Percentiles rank a stretch among this genome's conserved stretches.
These are phyloP conservation scores for Trichoderma orchidacearum DNA, from an alignment of 495 filamentous ascomycete genomes.

Conservation along the genomic window DNA sequence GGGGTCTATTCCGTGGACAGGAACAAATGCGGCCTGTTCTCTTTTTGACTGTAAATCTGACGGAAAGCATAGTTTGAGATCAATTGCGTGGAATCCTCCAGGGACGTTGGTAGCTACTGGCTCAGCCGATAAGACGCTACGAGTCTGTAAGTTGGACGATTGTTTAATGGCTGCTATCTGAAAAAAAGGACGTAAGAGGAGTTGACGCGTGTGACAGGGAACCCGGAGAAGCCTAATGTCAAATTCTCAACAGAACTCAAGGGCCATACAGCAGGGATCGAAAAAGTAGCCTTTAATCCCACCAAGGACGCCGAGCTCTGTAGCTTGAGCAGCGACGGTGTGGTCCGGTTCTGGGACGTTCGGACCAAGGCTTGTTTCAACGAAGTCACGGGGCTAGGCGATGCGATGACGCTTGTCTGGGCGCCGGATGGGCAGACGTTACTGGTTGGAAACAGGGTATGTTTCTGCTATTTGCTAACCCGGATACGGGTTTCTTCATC, in stretches of 20 bases:
- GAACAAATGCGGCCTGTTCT: constrained; percentile 8
- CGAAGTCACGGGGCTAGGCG: constrained; percentile 66
- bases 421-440: constrained; percentile 71
- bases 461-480: constrained; percentile 4
- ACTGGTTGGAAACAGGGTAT: constrained; percentile 74
- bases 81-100: constrained; percentile 80
- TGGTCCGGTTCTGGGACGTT: constrained; percentile 88
- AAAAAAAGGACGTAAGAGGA: background rate
- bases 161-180: no score
- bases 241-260: constrained; percentile 77
- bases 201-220: constrained; percentile 37
- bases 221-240: constrained; percentile 70
- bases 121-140: constrained; percentile 63
- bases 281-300: constrained; percentile 85
- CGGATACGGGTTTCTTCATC: background rate
- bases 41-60: no score
- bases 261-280: constrained; percentile 62
- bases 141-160: constrained; percentile 39
- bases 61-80: constrained; percentile 31
- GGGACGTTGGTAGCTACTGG: constrained; percentile 82
- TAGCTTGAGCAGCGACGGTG: constrained; percentile 72
- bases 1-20: no score
- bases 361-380: constrained; percentile 66
- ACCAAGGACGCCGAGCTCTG: constrained; percentile 77
- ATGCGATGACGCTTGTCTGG: constrained; percentile 77